Percentiles rank a stretch among this genome's conserved stretches.
Conservation (phyloP, 2,329 filamentous ascomycete genomes). For the Ophiostoma pallidulum region DNA sequence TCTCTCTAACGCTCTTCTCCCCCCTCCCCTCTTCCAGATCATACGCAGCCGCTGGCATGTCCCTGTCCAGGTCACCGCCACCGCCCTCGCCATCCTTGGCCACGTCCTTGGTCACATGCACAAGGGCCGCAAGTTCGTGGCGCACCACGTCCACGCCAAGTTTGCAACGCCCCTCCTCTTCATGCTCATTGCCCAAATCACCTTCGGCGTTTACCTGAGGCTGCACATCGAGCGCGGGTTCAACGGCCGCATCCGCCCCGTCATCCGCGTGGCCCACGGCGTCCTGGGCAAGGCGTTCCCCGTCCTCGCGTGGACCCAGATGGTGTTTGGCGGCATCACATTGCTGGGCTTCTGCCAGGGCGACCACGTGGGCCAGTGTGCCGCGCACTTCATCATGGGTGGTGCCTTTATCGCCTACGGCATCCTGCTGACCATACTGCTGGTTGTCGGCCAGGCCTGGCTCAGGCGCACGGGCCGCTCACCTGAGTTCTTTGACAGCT, state of each 20-base stretch:
- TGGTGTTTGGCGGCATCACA: conserved; percentile 92
- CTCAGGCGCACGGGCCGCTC: conserved; percentile 71
- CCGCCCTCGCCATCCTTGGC: conserved; percentile 66
- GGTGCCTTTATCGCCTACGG: conserved; percentile 93
- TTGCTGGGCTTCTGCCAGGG: conserved; percentile 84
- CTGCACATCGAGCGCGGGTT: conserved; percentile 81
- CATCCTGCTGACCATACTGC: conserved; percentile 72
- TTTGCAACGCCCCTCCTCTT: conserved; percentile 78
- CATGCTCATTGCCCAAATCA: conserved; percentile 64
- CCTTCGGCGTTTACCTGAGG: conserved; percentile 76
- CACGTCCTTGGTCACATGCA: conserved; percentile 91
- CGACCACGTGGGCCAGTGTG: conserved; percentile 85
- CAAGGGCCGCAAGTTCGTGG: conserved; percentile 74
- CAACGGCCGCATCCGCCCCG: conserved; percentile 60
- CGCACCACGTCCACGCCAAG: conserved; percentile 64
- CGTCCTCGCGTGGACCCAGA: conserved; percentile 79
- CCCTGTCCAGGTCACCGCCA: conserved; percentile 68
- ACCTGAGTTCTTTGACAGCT: conserved; percentile 93
- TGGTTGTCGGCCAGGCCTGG: conserved; percentile 85
- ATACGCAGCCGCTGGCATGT: conserved; percentile 91
- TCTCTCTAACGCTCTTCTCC: neutral
- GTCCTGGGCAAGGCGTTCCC: conserved; percentile 82
- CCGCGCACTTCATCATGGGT: conserved; percentile 98
- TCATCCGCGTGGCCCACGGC: conserved; percentile 65
- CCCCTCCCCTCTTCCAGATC: conserved; percentile 45